A percentile compares a stretch with the other conserved stretches of the same genome.
Evolutionary conservation across 176 grass and related monocot genomes (phyloP).

Genomic region (Raddia distichophylla): DNA sequence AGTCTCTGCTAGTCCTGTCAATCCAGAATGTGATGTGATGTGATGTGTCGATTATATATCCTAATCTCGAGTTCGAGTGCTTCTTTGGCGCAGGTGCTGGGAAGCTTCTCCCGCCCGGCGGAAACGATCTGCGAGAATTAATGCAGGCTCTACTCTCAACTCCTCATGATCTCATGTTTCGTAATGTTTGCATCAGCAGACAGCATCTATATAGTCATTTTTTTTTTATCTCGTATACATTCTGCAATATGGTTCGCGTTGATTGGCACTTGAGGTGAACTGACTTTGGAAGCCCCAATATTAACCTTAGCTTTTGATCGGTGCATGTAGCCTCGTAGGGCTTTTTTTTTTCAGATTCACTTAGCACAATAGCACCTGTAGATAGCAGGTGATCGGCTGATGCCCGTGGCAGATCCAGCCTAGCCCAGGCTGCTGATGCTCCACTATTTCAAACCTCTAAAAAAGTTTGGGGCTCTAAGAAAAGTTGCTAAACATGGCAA

Average conservation of each 20-base stretch:
- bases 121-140: not conserved
- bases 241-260: not conserved
- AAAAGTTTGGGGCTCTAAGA: no score
- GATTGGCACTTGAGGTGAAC: not conserved
- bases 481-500: no score
- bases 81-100: not conserved
- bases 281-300: not conserved
- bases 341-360: no score
- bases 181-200: constrained; percentile 16
- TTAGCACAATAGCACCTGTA: no score
- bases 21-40: constrained; percentile 4
- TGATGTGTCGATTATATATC: not conserved
- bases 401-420: no score
- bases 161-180: not conserved
- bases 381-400: no score
- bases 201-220: no score
- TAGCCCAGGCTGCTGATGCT: no score
- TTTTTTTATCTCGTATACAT: not conserved
- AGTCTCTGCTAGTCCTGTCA: constrained; percentile 31
- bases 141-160: not conserved
- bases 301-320: not conserved
- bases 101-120: constrained; percentile 23
- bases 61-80: not conserved
- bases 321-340: no score
- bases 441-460: no score